phyloP scores from a whole-genome alignment of 306 rosid species.

The Acacia melanoxylon region DNA sequence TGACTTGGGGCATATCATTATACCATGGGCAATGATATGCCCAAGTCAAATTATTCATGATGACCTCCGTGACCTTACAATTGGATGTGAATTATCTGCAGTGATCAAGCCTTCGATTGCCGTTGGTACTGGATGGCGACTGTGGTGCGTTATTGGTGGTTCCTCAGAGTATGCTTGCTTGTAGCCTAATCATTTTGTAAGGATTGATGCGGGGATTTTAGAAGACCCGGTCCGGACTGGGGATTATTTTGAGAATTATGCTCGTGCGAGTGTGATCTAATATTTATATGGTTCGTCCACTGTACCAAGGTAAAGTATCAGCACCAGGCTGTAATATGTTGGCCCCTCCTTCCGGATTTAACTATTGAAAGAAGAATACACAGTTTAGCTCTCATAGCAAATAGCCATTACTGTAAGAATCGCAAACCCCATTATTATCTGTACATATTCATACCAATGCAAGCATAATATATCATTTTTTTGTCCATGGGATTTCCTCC shows the following conservation, averaged over 20 bases:
- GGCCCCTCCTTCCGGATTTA: background rate
- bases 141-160: background rate
- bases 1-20: conserved; percentile 10
- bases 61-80: conserved; percentile 20
- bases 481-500: background rate
- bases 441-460: conserved; percentile 36
- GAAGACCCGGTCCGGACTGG: background rate
- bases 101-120: conserved; percentile 34
- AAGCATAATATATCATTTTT: conserved; percentile 16
- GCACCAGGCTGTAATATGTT: conserved; percentile 23
- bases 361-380: conserved; percentile 6
- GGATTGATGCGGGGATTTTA: conserved; percentile 27
- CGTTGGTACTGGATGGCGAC: conserved; percentile 23
- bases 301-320: background rate
- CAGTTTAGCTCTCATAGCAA: conserved; percentile 22
- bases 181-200: conserved; percentile 24
- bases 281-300: conserved; percentile 11
- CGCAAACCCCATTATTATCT: conserved; percentile 20
- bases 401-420: conserved; percentile 16
- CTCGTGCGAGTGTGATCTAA: background rate
- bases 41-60: conserved; percentile 21
- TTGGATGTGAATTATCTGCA: conserved; percentile 26
- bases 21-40: background rate
- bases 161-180: conserved; percentile 7
- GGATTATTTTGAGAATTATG: conserved; percentile 23